These are phyloP conservation scores for Metschnikowia aberdeeniae DNA, from an alignment of 805 yeast species.

Conservation along the genomic window DNA sequence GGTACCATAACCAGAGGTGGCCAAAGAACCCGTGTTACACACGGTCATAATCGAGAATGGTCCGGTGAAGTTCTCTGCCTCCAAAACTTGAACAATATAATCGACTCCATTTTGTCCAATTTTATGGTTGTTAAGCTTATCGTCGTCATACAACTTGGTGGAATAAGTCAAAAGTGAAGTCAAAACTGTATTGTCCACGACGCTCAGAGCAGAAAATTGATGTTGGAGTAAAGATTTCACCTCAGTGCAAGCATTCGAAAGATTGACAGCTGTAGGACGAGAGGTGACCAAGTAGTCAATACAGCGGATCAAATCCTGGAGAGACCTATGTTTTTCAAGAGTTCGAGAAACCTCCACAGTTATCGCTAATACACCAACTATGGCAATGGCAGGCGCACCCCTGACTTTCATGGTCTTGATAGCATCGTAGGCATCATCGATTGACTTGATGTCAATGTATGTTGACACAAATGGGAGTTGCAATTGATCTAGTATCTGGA, in stretches of 20 bases:
- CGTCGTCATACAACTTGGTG: constrained; percentile 63
- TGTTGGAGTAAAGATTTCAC: constrained; percentile 35
- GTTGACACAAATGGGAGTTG: constrained; percentile 73
- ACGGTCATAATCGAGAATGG: constrained; percentile 83
- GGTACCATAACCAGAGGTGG: constrained; percentile 97
- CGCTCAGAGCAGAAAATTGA: constrained; percentile 11
- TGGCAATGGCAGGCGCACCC: constrained; percentile 98
- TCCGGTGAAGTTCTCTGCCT: constrained; percentile 48
- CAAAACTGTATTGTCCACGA: constrained; percentile 23
- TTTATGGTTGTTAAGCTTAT: constrained; percentile 67
- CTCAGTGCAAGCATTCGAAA: constrained; percentile 66
- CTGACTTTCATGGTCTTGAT: constrained; percentile 90
- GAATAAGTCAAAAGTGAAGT: constrained; percentile 41
- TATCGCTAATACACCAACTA: constrained; percentile 83
- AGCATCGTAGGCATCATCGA: constrained; percentile 77
- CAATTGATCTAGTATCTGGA: constrained; percentile 76
- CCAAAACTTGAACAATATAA: constrained; percentile 51
- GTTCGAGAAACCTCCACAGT: constrained; percentile 58
- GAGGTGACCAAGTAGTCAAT: constrained; percentile 68
- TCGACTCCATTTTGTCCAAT: constrained; percentile 80
- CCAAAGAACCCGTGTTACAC: constrained; percentile 94
- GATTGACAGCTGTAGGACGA: constrained; percentile 94
- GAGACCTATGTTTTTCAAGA: constrained; percentile 26
- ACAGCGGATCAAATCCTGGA: constrained; percentile 36
- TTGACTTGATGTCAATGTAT: constrained; percentile 57